Evolutionary conservation across 768 basidiomycete genomes (phyloP), one percentile per base, ranked within the genome.

Genomic region (Galerina marginata): DNA sequence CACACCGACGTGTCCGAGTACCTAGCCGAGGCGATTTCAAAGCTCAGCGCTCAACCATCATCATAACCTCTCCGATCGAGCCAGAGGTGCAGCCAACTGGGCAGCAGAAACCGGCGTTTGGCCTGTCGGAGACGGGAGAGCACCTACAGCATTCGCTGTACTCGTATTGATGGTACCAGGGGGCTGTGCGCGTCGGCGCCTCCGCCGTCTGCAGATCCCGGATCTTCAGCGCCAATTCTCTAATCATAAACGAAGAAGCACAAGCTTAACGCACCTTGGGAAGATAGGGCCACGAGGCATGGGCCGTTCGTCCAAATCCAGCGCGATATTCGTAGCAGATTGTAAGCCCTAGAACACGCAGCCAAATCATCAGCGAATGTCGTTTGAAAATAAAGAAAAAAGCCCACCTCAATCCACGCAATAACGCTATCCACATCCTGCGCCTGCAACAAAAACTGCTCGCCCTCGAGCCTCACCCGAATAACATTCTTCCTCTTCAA

Each of bases 401-500:
- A 50, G 55, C 39, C 69, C 79, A 94, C 93, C 88, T 99, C 96
- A 62, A 99, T 96, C 95, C 96, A 96, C 55, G 90, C 87, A 56
- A 99, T 93, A 1, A 98, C 96, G 26, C 87, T 86, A 45, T 87
- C 82, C 40, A 95, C 88, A 69, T 92, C 89, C 51, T 82, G 85
- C 2, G 93, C 92, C 75, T 99, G 96, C 66, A 99, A 68, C 66
- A 99, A 78, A 75, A 99, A 99, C 77, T 99, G 97, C 78, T 99
- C 93, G 11, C 96, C 97, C 72, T 97, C 95, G 64, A 95, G 78
- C 58, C 96, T 77, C 29, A 99, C 86, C 20, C 97, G 83, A 37
- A 99, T 95, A 46, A 99, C 96, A 72, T 99, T 92, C 79, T 87
- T 90, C 63, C 95, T 81, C 82, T 99, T 99, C 64, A 86, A 39